Conservation (phyloP, 2,329 filamentous ascomycete genomes). For the Thelonectria olida region DNA sequence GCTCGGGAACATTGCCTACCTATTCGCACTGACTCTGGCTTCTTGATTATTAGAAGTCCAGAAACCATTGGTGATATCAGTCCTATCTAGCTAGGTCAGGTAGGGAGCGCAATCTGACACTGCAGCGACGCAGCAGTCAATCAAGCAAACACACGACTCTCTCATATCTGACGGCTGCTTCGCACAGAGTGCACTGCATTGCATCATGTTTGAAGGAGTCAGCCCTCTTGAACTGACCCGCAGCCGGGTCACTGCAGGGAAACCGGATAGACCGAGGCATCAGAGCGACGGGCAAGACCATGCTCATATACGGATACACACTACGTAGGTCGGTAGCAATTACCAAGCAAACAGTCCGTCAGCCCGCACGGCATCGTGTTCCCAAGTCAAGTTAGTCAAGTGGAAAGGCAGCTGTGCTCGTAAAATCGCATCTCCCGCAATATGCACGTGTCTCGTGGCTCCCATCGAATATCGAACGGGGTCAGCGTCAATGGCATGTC, state of each 20-base stretch:
- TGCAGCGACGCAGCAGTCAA: slow-evolving; percentile 16
- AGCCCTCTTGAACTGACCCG: too few species aligned
- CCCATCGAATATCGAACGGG: slow-evolving; percentile 7
- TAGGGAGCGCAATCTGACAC: slow-evolving; percentile 18
- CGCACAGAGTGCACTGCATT: background rate
- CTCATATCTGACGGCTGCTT: background rate
- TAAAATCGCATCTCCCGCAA: background rate
- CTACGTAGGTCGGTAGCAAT: background rate
- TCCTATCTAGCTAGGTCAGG: too few species aligned
- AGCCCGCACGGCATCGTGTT: too few species aligned
- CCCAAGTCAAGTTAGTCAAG: too few species aligned
- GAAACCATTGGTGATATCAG: too few species aligned
- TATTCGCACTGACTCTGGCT: too few species aligned
- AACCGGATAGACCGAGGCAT: slow-evolving; percentile 15
- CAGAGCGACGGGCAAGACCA: background rate
- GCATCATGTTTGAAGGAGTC: background rate
- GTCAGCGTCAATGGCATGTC: slow-evolving; percentile 21
- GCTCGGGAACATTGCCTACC: too few species aligned
- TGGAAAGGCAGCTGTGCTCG: too few species aligned
- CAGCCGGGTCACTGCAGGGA: slow-evolving; percentile 5
- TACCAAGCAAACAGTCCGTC: too few species aligned
- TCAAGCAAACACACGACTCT: slow-evolving; percentile 4
- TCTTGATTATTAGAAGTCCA: too few species aligned
- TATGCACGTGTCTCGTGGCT: slow-evolving; percentile 22
- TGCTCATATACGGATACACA: too few species aligned